These are phyloP conservation scores for Lentinula detonsa DNA, from an alignment of 768 basidiomycete genomes.

Conservation along the genomic window DNA sequence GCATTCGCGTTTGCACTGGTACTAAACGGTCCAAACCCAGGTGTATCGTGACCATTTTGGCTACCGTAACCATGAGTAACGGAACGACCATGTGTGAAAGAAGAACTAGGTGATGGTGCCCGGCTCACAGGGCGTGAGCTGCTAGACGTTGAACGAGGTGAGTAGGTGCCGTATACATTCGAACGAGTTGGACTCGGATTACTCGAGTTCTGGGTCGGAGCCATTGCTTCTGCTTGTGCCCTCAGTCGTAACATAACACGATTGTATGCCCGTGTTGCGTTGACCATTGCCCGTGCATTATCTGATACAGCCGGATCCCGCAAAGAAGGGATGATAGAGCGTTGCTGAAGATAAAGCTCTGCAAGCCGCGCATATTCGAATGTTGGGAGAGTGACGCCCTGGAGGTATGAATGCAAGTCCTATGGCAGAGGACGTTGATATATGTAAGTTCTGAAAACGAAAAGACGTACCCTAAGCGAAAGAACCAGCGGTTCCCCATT, in stretches of 20 bases:
- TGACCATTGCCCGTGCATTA: constrained; percentile 45
- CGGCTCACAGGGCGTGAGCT: constrained; percentile 50
- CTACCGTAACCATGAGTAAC: constrained; percentile 14
- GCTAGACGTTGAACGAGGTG: constrained; percentile 9
- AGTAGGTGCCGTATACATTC: background rate
- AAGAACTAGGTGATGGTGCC: constrained; percentile 58
- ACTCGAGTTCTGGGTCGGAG: background rate
- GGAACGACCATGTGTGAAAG: constrained; percentile 36
- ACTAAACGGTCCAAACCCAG: background rate
- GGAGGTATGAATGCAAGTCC: constrained; percentile 79
- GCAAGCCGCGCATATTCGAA: constrained; percentile 67
- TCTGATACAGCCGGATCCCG: constrained; percentile 34
- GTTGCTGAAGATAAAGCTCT: constrained; percentile 48
- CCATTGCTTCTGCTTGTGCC: constrained; percentile 67
- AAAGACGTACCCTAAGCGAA: constrained; percentile 49
- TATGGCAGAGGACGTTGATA: constrained; percentile 19
- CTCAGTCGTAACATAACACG: constrained; percentile 76
- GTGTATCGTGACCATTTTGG: background rate
- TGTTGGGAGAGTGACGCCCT: constrained; percentile 68
- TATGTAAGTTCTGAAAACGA: background rate
- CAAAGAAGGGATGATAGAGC: constrained; percentile 32
- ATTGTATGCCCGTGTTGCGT: constrained; percentile 69
- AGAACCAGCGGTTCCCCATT: constrained; percentile 58
- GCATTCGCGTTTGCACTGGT: background rate
- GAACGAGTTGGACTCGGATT: background rate